These are phyloP conservation scores for Chlamydomonas reinhardtii DNA, from an alignment of 163 green algal species.

Conservation along the genomic window DNA sequence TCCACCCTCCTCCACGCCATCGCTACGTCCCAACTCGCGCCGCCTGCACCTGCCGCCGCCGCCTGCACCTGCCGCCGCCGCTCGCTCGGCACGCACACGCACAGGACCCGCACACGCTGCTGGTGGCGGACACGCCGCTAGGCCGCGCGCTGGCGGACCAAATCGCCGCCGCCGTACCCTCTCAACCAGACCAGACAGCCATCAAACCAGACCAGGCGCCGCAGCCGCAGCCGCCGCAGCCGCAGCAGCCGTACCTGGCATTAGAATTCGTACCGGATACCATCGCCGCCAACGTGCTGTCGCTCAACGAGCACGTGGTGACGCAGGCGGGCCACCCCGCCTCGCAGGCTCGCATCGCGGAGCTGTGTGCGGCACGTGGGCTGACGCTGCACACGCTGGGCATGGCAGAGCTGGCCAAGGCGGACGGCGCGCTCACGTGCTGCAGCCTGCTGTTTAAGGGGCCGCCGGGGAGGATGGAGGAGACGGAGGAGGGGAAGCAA, in stretches of 20 bases:
- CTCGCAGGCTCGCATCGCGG: slow-evolving; percentile 51
- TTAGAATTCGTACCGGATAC: slow-evolving; percentile 50
- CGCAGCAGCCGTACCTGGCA: background rate
- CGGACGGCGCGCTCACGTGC: slow-evolving; percentile 69
- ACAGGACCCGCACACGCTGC: slow-evolving; percentile 46
- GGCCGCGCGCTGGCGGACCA: slow-evolving; percentile 32
- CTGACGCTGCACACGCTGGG: slow-evolving; percentile 55
- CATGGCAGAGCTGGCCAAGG: slow-evolving; percentile 65
- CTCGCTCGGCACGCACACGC: background rate
- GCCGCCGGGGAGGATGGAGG: background rate
- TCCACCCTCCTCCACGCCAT: too few species aligned
- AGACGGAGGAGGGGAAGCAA: background rate
- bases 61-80: too few species aligned
- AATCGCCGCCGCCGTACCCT: background rate
- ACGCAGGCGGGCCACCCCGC: slow-evolving; percentile 49
- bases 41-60: too few species aligned
- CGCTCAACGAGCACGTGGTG: slow-evolving; percentile 42
- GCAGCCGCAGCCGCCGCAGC: too few species aligned
- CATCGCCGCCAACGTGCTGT: slow-evolving; percentile 54
- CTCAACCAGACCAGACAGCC: too few species aligned
- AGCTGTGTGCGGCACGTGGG: slow-evolving; percentile 35
- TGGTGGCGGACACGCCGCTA: slow-evolving; percentile 46
- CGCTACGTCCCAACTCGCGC: too few species aligned
- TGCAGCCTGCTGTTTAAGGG: slow-evolving; percentile 60
- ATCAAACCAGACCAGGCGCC: too few species aligned